Conservation (phyloP, 1,139 yeast species). For the Suhomyces bokatorum region DNA sequence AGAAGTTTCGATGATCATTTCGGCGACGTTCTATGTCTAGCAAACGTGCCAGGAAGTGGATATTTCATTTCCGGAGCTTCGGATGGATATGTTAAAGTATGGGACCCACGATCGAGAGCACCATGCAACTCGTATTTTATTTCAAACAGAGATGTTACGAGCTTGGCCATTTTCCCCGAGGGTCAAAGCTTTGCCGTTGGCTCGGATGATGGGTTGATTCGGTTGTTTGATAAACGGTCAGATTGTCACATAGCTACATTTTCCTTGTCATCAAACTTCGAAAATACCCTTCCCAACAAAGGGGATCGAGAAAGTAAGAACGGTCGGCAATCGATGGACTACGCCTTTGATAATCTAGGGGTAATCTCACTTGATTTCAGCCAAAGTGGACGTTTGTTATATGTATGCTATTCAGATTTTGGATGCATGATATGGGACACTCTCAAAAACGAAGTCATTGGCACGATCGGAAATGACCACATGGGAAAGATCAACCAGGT, state of each 20-base stretch:
- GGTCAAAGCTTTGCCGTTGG: slow-evolving; percentile 71
- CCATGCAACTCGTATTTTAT: slow-evolving; percentile 63
- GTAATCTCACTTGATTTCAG: slow-evolving; percentile 75
- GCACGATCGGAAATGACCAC: slow-evolving; percentile 57
- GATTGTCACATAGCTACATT: slow-evolving; percentile 69
- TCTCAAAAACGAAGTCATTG: slow-evolving; percentile 63
- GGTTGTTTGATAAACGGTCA: slow-evolving; percentile 73
- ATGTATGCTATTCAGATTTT: slow-evolving; percentile 73
- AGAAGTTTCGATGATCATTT: slow-evolving; percentile 70
- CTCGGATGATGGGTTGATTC: slow-evolving; percentile 75
- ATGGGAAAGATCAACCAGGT: slow-evolving; percentile 63
- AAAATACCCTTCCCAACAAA: neutral
- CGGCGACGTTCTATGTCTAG: slow-evolving; percentile 68
- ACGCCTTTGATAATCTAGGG: slow-evolving; percentile 55
- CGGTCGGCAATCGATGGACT: neutral
- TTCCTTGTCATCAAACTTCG: slow-evolving; percentile 30
- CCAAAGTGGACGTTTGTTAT: slow-evolving; percentile 71
- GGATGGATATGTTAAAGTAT: slow-evolving; percentile 68
- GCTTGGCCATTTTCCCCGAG: slow-evolving; percentile 68
- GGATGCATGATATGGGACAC: slow-evolving; percentile 82
- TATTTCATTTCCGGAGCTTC: slow-evolving; percentile 72
- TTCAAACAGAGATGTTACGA: slow-evolving; percentile 66
- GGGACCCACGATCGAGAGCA: slow-evolving; percentile 63
- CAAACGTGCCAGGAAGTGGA: slow-evolving; percentile 19
- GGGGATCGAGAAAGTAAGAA: neutral